These are phyloP conservation scores for Penicillium sp. DNA, from an alignment of 2,329 filamentous ascomycete genomes.

Conservation along the genomic window DNA sequence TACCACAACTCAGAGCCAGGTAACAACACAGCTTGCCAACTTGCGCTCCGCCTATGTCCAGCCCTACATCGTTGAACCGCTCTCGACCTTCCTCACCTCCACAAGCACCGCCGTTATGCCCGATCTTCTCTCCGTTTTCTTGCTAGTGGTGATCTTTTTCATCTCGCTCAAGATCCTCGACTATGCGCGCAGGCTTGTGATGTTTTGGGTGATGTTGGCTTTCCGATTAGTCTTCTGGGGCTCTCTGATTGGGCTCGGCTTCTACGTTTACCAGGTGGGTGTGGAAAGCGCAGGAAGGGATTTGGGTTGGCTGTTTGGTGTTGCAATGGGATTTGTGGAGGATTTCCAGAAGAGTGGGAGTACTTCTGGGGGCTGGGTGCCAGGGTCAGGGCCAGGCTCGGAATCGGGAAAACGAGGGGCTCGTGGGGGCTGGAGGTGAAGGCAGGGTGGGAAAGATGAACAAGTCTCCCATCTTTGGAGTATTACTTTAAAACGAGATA, in stretches of 20 bases:
- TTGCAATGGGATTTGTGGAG: slow-evolving; percentile 62
- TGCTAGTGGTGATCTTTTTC: slow-evolving; percentile 63
- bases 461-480: neutral
- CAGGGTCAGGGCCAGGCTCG: neutral
- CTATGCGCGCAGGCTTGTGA: slow-evolving; percentile 68
- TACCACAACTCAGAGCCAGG: slow-evolving; percentile 16
- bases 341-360: slow-evolving; percentile 51
- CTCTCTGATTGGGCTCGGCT: slow-evolving; percentile 53
- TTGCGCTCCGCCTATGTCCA: slow-evolving; percentile 45
- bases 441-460: neutral
- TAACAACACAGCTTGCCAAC: slow-evolving; percentile 23
- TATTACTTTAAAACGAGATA: neutral
- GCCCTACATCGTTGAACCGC: slow-evolving; percentile 48
- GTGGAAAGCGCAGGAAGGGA: slow-evolving; percentile 34
- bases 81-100: slow-evolving; percentile 35
- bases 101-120: slow-evolving; percentile 30
- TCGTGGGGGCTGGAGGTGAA: neutral
- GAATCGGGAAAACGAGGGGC: neutral
- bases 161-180: slow-evolving; percentile 64
- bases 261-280: slow-evolving; percentile 54
- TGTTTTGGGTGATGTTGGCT: slow-evolving; percentile 73
- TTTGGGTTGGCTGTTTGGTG: slow-evolving; percentile 58
- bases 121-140: slow-evolving; percentile 37
- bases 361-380: slow-evolving; percentile 29
- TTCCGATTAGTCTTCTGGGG: slow-evolving; percentile 66